phyloP scores from a whole-genome alignment of 2,329 filamentous ascomycete species.

The Aspergillus fructus region DNA sequence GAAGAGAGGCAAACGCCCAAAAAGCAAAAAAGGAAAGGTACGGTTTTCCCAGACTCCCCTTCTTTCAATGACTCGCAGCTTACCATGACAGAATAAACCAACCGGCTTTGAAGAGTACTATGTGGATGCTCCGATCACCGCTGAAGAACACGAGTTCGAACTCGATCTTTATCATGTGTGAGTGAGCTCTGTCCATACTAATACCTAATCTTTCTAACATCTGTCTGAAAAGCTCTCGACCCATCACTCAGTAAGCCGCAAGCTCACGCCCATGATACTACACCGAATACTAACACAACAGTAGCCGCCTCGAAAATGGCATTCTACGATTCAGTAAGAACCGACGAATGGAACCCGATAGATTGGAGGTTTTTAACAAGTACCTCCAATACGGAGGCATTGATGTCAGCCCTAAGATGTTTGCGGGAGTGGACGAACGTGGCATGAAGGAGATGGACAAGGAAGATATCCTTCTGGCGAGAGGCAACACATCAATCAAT shows the following conservation, averaged over 20 bases:
- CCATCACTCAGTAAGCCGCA: constrained; percentile 58
- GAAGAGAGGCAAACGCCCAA: constrained; percentile 38
- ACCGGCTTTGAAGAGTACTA: constrained; percentile 80
- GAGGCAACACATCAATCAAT: constrained; percentile 48
- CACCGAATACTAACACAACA: constrained; percentile 16
- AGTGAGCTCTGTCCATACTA: constrained; percentile 29
- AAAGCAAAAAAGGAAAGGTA: constrained; percentile 38
- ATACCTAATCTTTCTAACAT: constrained; percentile 14
- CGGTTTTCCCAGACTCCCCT: not conserved
- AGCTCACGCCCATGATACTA: no score
- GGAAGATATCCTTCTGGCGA: constrained; percentile 63
- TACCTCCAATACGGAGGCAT: constrained; percentile 84
- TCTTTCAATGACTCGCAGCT: not conserved
- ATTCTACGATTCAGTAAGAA: constrained; percentile 78
- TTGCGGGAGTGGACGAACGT: constrained; percentile 62
- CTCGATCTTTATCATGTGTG: constrained; percentile 66
- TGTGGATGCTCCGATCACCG: constrained; percentile 75
- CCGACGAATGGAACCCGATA: constrained; percentile 68
- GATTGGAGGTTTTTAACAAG: constrained; percentile 67
- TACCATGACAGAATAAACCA: constrained; percentile 39
- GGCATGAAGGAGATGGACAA: constrained; percentile 63
- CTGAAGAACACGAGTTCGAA: constrained; percentile 66
- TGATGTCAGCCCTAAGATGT: constrained; percentile 60
- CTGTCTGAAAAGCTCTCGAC: constrained; percentile 29
- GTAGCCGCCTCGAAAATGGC: constrained; percentile 77